Evolutionary conservation across 1,284 basidiomycete species (phyloP), one percentile per base, ranked within the genome.

Genomic region (Boletus smithii): DNA sequence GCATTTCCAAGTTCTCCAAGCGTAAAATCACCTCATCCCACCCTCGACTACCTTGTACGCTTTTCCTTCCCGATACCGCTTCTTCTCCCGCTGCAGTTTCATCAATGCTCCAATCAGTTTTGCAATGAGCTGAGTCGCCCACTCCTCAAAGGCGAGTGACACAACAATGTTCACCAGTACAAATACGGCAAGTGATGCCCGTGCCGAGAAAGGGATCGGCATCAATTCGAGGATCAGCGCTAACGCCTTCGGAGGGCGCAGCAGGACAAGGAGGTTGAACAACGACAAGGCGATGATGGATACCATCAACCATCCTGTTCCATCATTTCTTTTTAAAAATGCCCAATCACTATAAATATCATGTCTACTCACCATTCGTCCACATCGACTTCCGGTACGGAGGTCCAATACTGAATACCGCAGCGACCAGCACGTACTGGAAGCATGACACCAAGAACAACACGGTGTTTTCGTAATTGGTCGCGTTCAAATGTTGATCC

Each of bases 351-450:
- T 6, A 49, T 32, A 24, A 44, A 29, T 35, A 47, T 30, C 39
- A 1, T 34, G 42, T 40, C 24, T 23, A 65, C 83, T 55, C 64
- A 91, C 93, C 82, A 65, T 99, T 99, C 8, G 94, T 92, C 80
- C 88, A 95, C 75, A 99, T 91, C 13, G 93, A 81, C 68, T 90
- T 88, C 44, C 97, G 83, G 69, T 95, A 99, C 2, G 97, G 97
- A 10, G 95, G 94, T 0, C 97, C 97, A 55, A 98, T 97, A 65
- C 90, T 95, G 72, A 99, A 99, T 0, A 98, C 91, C 1, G 87
- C 94, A 10, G 95, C 95, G 8, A 97, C 91, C 33, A 98, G 76
- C 57, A 99, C 91, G 69, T 99, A 99, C 71, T 99, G 97, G 81
- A 98, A 99, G 54, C 91, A 95, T 3, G 95, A 97, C 42, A 98